Base-by-base conservation (phyloP, 2,329 filamentous ascomycete species). In the Beauveria scarabaeidicola region DNA sequence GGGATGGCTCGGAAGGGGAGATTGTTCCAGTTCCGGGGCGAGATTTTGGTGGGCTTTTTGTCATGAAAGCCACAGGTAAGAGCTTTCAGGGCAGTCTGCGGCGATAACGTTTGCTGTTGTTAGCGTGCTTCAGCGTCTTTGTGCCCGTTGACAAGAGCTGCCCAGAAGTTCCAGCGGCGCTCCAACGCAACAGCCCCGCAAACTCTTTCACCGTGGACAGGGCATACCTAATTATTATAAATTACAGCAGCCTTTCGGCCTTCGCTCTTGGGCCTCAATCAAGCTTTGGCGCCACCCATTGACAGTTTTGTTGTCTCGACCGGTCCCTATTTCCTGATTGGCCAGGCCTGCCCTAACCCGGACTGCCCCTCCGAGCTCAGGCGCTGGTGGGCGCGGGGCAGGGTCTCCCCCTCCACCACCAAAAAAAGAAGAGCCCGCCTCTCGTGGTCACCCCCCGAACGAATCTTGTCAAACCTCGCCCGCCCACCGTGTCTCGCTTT, bases 11-110 rank as follows among this genome's bases (percentile, higher is more conserved):
- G 60, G 60, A 58, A 36, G 43, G 21, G 50, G 47, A 54, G 50
- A 54, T 61, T 61, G 44, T 53, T 58, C 60, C 54, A 58, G 54
- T 15, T 61, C 60, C 60, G 60, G 38, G 48, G 40, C 10, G 9
- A 23, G 25, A 19, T 29, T 23, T 19, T 17, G 25, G 19, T 13
- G 19, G 44, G 44, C 10, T 32, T 32, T 1, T 23, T 3, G 3
- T 4, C 23, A 36, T 36, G 32, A 36, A 15, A 36, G 32, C 32
- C 32, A 36, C 32, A 36, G 32, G 32, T 13, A 36, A 36, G 32
- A 36, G 32, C 32, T 36, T 36, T 36, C 32, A 52, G 32, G 46
- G 46, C 23, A 48, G 25, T 27, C 9, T 25, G 25, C 44, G 44
- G 54, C 25, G 29, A 15, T 19, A 21, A 25, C 43, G 19, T 46